Evolutionary conservation across 805 yeast species (phyloP).

Genomic region (Citeromyces matritensis): DNA sequence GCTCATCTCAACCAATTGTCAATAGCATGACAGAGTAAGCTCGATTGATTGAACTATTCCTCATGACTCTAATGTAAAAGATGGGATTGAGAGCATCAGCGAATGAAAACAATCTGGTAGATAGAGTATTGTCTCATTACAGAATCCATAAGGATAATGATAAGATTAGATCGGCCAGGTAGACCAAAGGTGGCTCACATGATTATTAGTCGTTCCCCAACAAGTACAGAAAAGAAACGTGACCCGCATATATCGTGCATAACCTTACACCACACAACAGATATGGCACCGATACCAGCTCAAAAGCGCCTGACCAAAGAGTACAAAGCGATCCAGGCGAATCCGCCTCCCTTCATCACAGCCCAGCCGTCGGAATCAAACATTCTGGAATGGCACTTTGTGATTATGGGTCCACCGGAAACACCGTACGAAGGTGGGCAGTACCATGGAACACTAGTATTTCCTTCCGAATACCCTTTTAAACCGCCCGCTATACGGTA

Average conservation of each 20-base stretch:
- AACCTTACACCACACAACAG: background rate
- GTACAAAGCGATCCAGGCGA: slow-evolving; percentile 59
- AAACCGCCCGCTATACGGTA: slow-evolving; percentile 84
- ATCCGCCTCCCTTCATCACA: slow-evolving; percentile 71
- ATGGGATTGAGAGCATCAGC: too few species aligned
- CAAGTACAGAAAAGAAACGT: background rate
- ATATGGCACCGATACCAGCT: slow-evolving; percentile 16
- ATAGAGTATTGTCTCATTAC: too few species aligned
- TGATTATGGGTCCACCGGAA: slow-evolving; percentile 82
- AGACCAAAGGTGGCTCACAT: too few species aligned
- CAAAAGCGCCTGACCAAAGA: slow-evolving; percentile 51
- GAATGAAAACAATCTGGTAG: too few species aligned
- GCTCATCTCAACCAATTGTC: too few species aligned
- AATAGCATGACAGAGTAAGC: too few species aligned
- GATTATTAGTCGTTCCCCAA: too few species aligned
- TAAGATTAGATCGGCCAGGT: too few species aligned
- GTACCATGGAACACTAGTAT: slow-evolving; percentile 76
- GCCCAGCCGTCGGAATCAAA: slow-evolving; percentile 84
- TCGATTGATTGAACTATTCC: too few species aligned
- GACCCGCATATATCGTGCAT: too few species aligned
- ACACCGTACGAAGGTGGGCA: slow-evolving; percentile 82
- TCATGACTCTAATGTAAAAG: too few species aligned
- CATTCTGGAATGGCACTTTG: slow-evolving; percentile 87
- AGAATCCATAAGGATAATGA: too few species aligned
- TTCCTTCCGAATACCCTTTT: slow-evolving; percentile 80